phyloP scores from a whole-genome alignment of 495 filamentous ascomycete species.

The Podospora fimiseda region DNA sequence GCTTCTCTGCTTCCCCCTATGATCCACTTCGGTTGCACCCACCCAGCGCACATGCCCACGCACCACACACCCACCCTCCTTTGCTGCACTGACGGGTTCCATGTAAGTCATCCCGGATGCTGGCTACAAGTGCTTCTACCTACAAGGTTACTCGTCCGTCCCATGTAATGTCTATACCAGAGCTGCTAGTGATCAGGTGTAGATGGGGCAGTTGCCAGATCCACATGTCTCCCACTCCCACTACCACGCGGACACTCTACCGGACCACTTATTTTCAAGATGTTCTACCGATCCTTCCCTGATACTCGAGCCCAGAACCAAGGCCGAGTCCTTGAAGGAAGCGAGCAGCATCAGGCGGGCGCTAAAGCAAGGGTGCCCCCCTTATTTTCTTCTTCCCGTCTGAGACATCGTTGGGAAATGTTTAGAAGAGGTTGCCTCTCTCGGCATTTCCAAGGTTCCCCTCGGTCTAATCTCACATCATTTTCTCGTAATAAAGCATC shows the following conservation, averaged over 20 bases:
- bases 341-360: conserved; percentile 8
- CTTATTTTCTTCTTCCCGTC: background rate
- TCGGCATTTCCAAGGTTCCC: background rate
- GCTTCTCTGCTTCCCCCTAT: conserved; percentile 5
- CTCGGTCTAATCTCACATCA: background rate
- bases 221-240: conserved; percentile 9
- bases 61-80: background rate
- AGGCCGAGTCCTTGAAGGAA: conserved; percentile 11
- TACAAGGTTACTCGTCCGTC: too few species aligned
- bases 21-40: conserved; percentile 11
- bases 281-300: background rate
- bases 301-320: conserved; percentile 16
- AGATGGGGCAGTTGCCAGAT: too few species aligned
- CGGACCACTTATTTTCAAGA: background rate
- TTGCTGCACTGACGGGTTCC: conserved; percentile 9
- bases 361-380: conserved; percentile 4
- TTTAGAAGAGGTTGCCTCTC: too few species aligned
- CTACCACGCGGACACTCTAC: conserved; percentile 1
- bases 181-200: too few species aligned
- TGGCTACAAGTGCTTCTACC: too few species aligned
- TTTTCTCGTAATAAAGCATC: background rate
- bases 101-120: conserved; percentile 32
- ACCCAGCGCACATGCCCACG: background rate
- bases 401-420: background rate
- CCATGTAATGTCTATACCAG: too few species aligned